Conservation (phyloP, 495 filamentous ascomycete genomes). For the Hypoxylon lienhwacheense region DNA sequence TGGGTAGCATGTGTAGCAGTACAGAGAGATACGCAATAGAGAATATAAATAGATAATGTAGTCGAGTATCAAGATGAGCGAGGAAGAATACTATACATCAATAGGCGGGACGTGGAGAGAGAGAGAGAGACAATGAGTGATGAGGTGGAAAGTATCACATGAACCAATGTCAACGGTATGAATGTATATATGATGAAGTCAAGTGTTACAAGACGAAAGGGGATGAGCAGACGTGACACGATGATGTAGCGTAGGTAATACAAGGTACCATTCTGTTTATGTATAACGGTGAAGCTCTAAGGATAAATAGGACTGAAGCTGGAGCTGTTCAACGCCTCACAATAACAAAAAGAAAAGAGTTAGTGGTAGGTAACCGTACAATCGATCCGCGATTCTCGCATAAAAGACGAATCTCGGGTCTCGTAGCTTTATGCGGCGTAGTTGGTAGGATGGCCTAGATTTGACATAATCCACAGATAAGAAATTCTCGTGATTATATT, state of each 20-base stretch:
- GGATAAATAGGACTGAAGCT: no score
- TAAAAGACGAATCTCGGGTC: constrained; percentile 20
- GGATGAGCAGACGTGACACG: background rate
- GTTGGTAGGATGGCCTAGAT: background rate
- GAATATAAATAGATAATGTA: background rate
- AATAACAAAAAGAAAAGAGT: no score
- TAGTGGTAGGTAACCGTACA: background rate
- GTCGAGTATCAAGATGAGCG: background rate
- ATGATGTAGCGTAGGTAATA: background rate
- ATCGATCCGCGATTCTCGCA: constrained; percentile 6
- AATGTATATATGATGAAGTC: constrained; percentile 1
- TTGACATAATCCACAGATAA: no score
- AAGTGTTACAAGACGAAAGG: constrained; percentile 13
- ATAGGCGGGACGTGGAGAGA: background rate
- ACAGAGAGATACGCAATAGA: background rate
- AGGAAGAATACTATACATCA: background rate
- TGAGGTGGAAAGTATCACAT: constrained; percentile 32
- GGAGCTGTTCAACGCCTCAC: no score
- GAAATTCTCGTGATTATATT: no score
- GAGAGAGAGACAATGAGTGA: background rate
- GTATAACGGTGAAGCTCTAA: no score
- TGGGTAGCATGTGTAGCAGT: constrained; percentile 3
- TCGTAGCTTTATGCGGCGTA: constrained; percentile 4
- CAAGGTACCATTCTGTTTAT: no score
- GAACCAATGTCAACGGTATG: constrained; percentile 9